Evolutionary conservation across 805 yeast species (phyloP), one percentile per base, ranked within the genome.

Genomic region (Brettanomyces custersianus): DNA sequence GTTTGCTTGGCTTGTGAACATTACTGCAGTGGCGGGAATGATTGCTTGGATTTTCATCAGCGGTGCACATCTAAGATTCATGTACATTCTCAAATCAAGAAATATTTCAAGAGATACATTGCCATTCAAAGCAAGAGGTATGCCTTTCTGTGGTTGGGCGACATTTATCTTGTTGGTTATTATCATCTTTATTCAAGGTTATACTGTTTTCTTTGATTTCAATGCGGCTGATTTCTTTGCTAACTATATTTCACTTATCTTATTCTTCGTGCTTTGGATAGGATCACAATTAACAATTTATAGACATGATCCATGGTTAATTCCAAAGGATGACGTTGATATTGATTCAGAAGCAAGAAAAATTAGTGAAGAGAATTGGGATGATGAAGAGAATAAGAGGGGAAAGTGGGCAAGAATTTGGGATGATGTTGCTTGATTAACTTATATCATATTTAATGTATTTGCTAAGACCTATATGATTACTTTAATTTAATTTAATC

Each of bases 21-120:
- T 81, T 47, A 72, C 84, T n/a, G 82, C 83, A 20, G 79, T 80
- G 33, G 78, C 87, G 9, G 88, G 88, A 40, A 66, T 80, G 45
- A 76, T 80, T 46, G 69, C 83, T 13, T 79, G 88, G 88, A 68
- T 75, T 33, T 70, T 74, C 53, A 79, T 80, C 41, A 66, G 77
- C 20, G 56, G 70, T 31, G 64, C 81, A 3, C 88, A 80, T 57
- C 59, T 81, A 39, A 65, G 88, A 54, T 81, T 80, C 59, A 80
- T 80, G 78, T 56, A 63, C 28, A 77, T 80, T 23, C 60, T 84
- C 47, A 71, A 68, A 46, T 54, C 62, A 17, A 72, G 86, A 54
- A 77, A 77, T 34, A 77, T 81, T 38, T 63, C 78, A 19, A 63
- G 94, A 49, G 76, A 77, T 47, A 66, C 70, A 12, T 64, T 84